Base-by-base conservation (phyloP, 2,329 filamentous ascomycete genomes). In the Colletotrichum theobromicola region DNA sequence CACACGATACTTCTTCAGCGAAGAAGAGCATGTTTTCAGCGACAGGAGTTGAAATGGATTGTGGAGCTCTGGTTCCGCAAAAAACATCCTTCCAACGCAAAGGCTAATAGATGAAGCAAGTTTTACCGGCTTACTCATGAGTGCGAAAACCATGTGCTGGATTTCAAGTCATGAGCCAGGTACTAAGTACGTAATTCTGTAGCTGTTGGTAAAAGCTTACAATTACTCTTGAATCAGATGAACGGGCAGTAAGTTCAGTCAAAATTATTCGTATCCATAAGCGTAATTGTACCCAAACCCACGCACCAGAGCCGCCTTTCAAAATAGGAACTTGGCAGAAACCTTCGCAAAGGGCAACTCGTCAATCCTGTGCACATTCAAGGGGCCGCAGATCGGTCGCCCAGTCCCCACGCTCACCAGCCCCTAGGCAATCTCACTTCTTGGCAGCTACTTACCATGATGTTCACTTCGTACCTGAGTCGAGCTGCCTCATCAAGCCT, bases 401-500 rank as follows among this genome's bases (percentile, higher is more conserved):
- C 32, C 32, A 37, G 50, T 68, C 34, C 9, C 66, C 35, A 68
- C 66, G 66, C 57, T 46, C 32, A 58, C 34, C 46, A 70, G 18
- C 57, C 58, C 58, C 70, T 70, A 28, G 18, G 57, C 60, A 73
- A 73, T 61, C 18, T 53, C 37, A 24, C 16, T 21, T 42, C 71
- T 64, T 73, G 46, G 71, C 35, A 61, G 21, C 55, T 13, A 46
- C 32, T 21, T 42, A 0, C 0, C 15, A 32, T 12, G 32, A 55
- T 24, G 7, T 26, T 26, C 68, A 50, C 50, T 28, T 18, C 21
- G 4, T 13, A 13, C 42, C 7, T 16, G 15, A 21, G 26, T 50
- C 28, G 58, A 73, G 34, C 34, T 70, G 58, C 70, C 58, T 64
- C 66, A 65, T 73, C 50, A 58, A 70, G 70, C 70, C 58, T 64